Percentiles rank a stretch among this genome's conserved stretches.
Evolutionary conservation across 495 filamentous ascomycete genomes (phyloP).

Genomic region (Aspergillus biplanus): DNA sequence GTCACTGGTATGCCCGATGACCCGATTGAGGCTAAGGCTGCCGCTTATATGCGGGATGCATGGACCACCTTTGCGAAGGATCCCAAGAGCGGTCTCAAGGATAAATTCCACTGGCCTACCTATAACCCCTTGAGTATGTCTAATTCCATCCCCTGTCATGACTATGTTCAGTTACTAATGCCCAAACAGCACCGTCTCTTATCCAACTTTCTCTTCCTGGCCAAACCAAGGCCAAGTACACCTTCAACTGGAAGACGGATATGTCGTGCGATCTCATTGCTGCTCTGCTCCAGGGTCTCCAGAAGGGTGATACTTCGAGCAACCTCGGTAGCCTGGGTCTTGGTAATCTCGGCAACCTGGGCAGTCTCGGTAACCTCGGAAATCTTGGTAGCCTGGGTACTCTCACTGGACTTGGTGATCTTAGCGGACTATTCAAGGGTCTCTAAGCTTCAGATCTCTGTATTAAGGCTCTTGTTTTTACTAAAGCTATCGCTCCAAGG

Average conservation of each 20-base stretch:
- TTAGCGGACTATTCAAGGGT: not conserved
- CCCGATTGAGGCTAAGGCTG: not conserved
- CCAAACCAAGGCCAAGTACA: constrained; percentile 6
- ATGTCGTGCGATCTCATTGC: not conserved
- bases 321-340: not conserved
- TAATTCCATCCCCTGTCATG: not conserved
- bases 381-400: not conserved
- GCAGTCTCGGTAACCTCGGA: not conserved
- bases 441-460: not conserved
- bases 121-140: constrained; percentile 6
- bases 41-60: constrained; percentile 6
- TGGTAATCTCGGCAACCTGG: not conserved
- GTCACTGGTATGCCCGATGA: not conserved
- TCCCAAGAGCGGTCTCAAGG: not conserved
- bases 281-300: not conserved
- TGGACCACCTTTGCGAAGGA: constrained; percentile 11
- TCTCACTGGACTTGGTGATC: not conserved
- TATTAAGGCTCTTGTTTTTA: not conserved
- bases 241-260: constrained; percentile 4
- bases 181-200: not conserved
- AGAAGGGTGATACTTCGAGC: not conserved
- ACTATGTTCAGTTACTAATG: too few relatives aligned
- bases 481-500: not conserved
- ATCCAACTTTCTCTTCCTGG: constrained; percentile 1
- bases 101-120: constrained; percentile 6